These are phyloP conservation scores for Cytospora leucostoma DNA, from an alignment of 2,329 filamentous ascomycete genomes.

Conservation along the genomic window DNA sequence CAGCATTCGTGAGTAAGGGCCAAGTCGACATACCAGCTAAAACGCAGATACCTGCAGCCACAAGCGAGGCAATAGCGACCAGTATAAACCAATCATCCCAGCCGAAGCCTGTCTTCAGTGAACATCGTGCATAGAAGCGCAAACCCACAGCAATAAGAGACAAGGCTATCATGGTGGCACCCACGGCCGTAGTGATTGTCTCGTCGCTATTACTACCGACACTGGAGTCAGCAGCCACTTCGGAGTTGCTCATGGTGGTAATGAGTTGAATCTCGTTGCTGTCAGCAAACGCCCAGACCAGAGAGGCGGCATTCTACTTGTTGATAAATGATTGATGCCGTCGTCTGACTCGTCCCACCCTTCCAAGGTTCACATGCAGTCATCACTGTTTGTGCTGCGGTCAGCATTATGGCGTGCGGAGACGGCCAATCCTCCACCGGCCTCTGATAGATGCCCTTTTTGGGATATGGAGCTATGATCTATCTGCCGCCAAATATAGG, in stretches of 20 bases:
- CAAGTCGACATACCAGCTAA: neutral
- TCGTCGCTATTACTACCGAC: neutral
- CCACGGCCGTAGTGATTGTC: neutral
- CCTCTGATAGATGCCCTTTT: neutral
- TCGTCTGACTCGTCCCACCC: too few relatives aligned
- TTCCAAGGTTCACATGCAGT: too few relatives aligned
- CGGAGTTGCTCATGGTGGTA: neutral
- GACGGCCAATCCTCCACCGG: too few relatives aligned
- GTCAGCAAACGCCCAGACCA: neutral
- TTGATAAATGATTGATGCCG: too few relatives aligned
- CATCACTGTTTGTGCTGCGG: neutral
- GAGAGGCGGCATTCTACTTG: neutral
- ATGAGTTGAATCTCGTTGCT: neutral
- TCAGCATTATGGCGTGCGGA: neutral
- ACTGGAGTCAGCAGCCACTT: neutral
- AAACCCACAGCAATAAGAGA: constrained; percentile 6
- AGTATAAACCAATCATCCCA: constrained; percentile 19
- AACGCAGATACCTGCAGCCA: neutral
- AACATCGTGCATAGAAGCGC: constrained; percentile 7
- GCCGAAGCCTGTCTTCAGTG: constrained; percentile 6
- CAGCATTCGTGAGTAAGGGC: neutral
- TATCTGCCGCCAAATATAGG: neutral
- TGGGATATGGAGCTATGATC: neutral
- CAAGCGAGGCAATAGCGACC: neutral
- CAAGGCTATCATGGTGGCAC: constrained; percentile 11